phyloP scores from a whole-genome alignment of 1,139 yeast genomes.

The Magnusiomyces paraingens region DNA sequence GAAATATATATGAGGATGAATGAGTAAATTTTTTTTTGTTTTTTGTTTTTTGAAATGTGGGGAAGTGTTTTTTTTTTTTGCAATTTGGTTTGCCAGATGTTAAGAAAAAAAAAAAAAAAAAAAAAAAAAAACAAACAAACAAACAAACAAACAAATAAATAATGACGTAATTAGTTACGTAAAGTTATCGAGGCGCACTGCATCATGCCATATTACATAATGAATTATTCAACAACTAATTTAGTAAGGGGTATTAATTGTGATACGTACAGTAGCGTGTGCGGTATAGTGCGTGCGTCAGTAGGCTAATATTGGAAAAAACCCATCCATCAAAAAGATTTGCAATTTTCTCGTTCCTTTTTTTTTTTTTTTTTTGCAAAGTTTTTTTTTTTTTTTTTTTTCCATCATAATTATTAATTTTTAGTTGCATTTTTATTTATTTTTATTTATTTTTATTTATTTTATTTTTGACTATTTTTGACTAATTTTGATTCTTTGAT shows the following conservation, averaged over 20 bases:
- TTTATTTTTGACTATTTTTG: neutral
- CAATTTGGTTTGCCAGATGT: too few relatives aligned
- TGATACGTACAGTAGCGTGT: neutral
- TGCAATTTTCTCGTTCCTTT: neutral
- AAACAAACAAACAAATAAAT: too few relatives aligned
- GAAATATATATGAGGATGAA: neutral
- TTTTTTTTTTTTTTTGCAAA: neutral
- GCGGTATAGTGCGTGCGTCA: too few relatives aligned
- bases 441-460: neutral
- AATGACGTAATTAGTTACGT: neutral
- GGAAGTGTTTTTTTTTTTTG: too few relatives aligned
- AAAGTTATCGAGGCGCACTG: neutral
- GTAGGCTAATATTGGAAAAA: neutral
- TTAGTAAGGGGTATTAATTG: neutral
- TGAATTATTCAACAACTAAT: neutral
- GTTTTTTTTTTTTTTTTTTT: neutral
- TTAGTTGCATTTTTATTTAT: neutral
- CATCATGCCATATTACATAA: neutral
- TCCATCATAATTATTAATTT: neutral
- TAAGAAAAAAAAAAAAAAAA: too few relatives aligned
- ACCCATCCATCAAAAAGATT: neutral
- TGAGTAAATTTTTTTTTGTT: neutral
- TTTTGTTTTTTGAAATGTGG: neutral
- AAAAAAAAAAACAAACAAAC: too few relatives aligned
- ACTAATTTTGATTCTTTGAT: too few relatives aligned